Evolutionary conservation across 345 rosid genomes (phyloP).

Genomic region (Trapa bicornis): DNA sequence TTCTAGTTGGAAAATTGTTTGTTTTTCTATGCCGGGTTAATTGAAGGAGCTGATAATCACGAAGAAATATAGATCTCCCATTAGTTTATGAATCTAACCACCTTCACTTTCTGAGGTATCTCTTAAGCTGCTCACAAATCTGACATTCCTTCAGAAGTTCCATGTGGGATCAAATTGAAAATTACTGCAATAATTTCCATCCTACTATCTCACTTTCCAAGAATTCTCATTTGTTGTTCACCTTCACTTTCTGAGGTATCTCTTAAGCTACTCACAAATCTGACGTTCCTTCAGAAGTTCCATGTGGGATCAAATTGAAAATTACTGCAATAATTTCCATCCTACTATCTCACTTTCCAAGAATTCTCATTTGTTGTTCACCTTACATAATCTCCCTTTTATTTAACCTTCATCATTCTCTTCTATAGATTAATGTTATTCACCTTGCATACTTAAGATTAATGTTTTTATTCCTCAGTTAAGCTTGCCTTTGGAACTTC

Average conservation of each 20-base stretch:
- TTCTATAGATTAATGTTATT: no score
- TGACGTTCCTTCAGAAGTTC: neutral
- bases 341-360: no score
- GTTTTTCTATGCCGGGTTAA: neutral
- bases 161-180: neutral
- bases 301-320: neutral
- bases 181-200: neutral
- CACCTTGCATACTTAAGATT: no score
- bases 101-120: neutral
- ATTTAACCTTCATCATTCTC: no score
- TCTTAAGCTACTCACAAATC: neutral
- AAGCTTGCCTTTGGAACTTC: no score
- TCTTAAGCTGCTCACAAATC: neutral
- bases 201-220: no score
- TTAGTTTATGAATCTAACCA: neutral
- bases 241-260: neutral
- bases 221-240: neutral
- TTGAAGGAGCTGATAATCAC: neutral
- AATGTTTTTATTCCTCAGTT: no score
- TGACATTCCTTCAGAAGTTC: neutral
- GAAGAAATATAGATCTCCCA: neutral
- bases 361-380: neutral
- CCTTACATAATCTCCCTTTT: neutral
- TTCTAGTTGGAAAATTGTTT: neutral
- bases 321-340: neutral